phyloP scores from a whole-genome alignment of 257 asterid genomes.

The Gentiana straminea region DNA sequence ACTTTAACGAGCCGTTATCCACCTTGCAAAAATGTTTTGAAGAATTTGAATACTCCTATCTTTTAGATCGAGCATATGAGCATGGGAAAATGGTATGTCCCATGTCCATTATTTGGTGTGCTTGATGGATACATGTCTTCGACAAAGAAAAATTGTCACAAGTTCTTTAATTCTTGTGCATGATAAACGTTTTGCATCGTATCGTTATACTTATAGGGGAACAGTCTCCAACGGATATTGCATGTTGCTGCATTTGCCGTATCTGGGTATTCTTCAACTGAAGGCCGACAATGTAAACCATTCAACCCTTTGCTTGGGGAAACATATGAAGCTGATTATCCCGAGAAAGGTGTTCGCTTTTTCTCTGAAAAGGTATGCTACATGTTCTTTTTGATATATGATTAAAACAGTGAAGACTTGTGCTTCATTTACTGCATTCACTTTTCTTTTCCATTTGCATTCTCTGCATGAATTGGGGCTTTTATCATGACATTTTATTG shows the following conservation, averaged over 20 bases:
- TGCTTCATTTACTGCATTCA: too few species aligned
- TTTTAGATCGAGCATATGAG: slow-evolving; percentile 79
- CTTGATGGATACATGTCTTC: too few species aligned
- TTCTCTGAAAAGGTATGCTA: slow-evolving; percentile 75
- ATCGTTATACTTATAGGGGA: slow-evolving; percentile 37
- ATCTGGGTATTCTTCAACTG: slow-evolving; percentile 93
- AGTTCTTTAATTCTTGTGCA: too few species aligned
- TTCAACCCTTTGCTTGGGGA: slow-evolving; percentile 95
- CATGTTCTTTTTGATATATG: too few species aligned
- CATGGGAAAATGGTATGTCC: slow-evolving; percentile 78
- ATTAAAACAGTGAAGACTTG: too few species aligned
- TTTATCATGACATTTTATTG: too few species aligned
- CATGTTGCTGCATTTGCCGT: slow-evolving; percentile 92
- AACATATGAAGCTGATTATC: slow-evolving; percentile 94
- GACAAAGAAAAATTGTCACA: too few species aligned
- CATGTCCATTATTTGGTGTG: not conserved
- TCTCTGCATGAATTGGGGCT: too few species aligned
- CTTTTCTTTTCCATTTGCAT: too few species aligned
- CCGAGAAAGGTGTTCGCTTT: slow-evolving; percentile 78
- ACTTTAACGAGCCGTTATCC: slow-evolving; percentile 85
- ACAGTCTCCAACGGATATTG: slow-evolving; percentile 71
- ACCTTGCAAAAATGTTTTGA: slow-evolving; percentile 86
- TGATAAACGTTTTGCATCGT: not conserved
- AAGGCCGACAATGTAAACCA: slow-evolving; percentile 89
- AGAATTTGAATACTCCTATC: slow-evolving; percentile 86